phyloP scores from a whole-genome alignment of 2,329 filamentous ascomycete genomes.

The Xylariaceae sp. region DNA sequence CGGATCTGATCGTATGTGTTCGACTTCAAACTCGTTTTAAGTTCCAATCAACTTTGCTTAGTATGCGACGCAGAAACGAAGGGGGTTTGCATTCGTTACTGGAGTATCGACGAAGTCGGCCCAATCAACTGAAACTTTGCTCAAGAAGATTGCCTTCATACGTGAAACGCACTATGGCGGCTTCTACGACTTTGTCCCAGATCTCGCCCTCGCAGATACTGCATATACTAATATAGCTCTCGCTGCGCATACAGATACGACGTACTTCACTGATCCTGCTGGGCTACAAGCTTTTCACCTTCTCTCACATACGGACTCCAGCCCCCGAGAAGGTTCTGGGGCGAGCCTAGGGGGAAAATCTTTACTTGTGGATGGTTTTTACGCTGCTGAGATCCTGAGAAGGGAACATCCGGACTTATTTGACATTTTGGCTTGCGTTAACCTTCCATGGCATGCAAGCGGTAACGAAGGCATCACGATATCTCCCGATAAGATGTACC shows the following conservation, averaged over 20 bases:
- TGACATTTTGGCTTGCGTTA: conserved; percentile 58
- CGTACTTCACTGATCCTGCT: conserved; percentile 92
- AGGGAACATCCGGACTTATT: conserved; percentile 62
- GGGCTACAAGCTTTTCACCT: conserved; percentile 93
- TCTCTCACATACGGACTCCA: conserved; percentile 67
- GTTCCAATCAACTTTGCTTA: conserved; percentile 12
- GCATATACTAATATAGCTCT: conserved; percentile 89
- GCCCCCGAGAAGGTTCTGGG: conserved; percentile 21
- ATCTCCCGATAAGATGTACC: conserved; percentile 70
- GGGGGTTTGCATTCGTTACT: conserved; percentile 80
- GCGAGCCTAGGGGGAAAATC: conserved; percentile 70
- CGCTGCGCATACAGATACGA: conserved; percentile 89
- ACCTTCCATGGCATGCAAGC: conserved; percentile 81
- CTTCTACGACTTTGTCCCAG: conserved; percentile 82
- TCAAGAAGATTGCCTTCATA: conserved; percentile 85
- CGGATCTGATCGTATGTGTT: conserved; percentile 61
- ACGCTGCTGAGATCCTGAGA: conserved; percentile 67
- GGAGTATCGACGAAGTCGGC: conserved; percentile 69
- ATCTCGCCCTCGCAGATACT: conserved; percentile 86
- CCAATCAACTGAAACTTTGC: conserved; percentile 72
- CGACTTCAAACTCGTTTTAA: not conserved
- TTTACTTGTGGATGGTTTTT: conserved; percentile 85
- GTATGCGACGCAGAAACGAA: conserved; percentile 57
- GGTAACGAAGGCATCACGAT: conserved; percentile 87
- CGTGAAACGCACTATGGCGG: conserved; percentile 88